A percentile compares a stretch with the other conserved stretches of the same genome.
Evolutionary conservation across 169 alveolate genomes (phyloP).

Genomic region (Eimeria zaria): DNA sequence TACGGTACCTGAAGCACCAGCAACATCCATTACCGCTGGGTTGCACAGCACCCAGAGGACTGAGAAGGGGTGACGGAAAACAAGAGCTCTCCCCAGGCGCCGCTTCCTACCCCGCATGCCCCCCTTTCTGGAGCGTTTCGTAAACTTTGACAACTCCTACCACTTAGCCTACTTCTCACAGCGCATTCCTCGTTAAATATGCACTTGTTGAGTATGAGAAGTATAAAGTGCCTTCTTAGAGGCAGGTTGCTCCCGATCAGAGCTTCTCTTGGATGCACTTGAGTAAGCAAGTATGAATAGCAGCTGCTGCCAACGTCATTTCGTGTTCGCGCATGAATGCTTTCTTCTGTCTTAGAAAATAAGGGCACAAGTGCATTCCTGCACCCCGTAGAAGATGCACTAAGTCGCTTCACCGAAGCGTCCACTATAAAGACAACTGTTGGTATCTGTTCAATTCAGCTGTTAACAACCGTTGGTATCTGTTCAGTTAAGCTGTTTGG

Average conservation of each 20-base stretch:
- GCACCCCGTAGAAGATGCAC: neutral
- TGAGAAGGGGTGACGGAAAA: neutral
- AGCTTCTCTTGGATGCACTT: neutral
- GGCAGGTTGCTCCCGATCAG: neutral
- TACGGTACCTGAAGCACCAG: neutral
- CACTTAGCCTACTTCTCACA: too few species aligned
- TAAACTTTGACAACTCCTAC: too few species aligned
- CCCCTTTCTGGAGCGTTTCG: too few species aligned
- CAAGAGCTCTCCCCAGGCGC: neutral
- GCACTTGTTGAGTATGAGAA: too few species aligned
- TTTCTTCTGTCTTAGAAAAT: neutral
- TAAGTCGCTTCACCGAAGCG: neutral
- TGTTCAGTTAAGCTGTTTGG: too few species aligned
- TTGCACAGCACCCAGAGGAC: neutral
- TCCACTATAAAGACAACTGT: too few species aligned
- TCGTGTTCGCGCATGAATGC: neutral
- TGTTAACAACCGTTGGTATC: too few species aligned
- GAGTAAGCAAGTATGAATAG: neutral
- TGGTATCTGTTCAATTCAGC: too few species aligned
- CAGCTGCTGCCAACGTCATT: neutral
- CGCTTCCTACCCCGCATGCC: too few species aligned
- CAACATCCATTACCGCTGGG: neutral
- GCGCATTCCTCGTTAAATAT: too few species aligned
- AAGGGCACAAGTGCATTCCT: neutral
- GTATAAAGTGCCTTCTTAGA: neutral